Conservation (phyloP, 495 filamentous ascomycete genomes). For the Entonaema liquescens region DNA sequence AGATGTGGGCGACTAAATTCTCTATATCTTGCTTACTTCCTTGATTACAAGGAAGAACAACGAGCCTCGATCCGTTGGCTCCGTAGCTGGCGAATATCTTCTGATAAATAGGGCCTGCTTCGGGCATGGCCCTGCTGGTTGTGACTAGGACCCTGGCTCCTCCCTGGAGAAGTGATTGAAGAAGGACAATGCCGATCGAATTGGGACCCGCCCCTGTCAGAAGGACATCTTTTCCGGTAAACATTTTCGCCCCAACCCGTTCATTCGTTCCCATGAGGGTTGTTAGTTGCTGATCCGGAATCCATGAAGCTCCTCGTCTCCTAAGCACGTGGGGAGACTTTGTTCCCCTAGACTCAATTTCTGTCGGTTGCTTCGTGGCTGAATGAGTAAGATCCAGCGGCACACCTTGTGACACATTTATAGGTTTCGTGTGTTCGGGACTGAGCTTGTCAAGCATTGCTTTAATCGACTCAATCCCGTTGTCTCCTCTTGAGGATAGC, state of each 20-base stretch:
- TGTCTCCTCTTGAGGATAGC: slow-evolving; percentile 3
- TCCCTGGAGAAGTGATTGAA: slow-evolving; percentile 85
- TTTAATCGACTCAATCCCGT: background rate
- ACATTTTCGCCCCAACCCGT: slow-evolving; percentile 68
- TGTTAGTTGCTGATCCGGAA: slow-evolving; percentile 85
- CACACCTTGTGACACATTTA: background rate
- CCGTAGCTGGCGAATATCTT: slow-evolving; percentile 85
- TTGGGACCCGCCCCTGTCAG: slow-evolving; percentile 92
- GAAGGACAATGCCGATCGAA: slow-evolving; percentile 87
- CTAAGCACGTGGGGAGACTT: slow-evolving; percentile 33
- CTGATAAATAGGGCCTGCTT: slow-evolving; percentile 92
- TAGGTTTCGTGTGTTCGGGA: background rate
- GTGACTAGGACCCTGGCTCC: slow-evolving; percentile 90
- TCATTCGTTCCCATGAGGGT: slow-evolving; percentile 62
- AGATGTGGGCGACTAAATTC: slow-evolving; percentile 83
- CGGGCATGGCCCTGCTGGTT: slow-evolving; percentile 83
- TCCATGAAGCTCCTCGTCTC: slow-evolving; percentile 69
- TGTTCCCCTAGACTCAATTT: background rate
- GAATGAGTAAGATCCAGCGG: background rate
- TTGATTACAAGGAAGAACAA: slow-evolving; percentile 94
- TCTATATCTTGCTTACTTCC: slow-evolving; percentile 90
- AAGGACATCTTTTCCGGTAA: slow-evolving; percentile 84
- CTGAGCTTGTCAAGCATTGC: slow-evolving; percentile 14
- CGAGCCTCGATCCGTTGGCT: slow-evolving; percentile 80
- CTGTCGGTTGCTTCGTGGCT: background rate